These are phyloP conservation scores for Tetraselmis striata DNA, from an alignment of 139 green algal genomes.

Conservation along the genomic window DNA sequence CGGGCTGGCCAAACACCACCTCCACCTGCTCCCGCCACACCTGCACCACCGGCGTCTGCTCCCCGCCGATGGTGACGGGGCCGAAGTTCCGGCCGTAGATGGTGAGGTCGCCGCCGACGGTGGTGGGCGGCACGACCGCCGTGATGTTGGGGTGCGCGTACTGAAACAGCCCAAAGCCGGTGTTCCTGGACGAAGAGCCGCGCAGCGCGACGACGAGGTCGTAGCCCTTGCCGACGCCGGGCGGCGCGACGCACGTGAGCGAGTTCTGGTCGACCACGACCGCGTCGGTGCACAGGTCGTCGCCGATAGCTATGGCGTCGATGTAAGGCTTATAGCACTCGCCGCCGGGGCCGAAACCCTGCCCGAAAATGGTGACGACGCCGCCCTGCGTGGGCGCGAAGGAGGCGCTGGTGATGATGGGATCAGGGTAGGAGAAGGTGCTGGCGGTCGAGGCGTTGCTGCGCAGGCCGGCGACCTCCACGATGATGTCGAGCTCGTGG, in stretches of 20 bases:
- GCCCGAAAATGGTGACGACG: conserved; percentile 8
- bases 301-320: neutral
- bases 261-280: neutral
- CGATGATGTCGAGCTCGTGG: neutral
- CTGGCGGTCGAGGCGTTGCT: neutral
- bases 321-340: neutral
- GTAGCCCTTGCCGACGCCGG: conserved; percentile 12
- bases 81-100: neutral
- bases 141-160: conserved; percentile 2
- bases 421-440: neutral
- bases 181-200: conserved; percentile 9
- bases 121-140: neutral
- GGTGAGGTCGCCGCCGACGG: conserved; percentile 1
- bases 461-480: neutral
- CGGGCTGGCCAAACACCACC: neutral
- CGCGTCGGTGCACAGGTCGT: conserved; percentile 6
- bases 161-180: conserved; percentile 6
- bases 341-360: conserved; percentile 6
- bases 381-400: conserved; percentile 3
- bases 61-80: neutral
- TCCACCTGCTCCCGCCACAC: neutral
- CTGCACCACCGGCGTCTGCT: neutral
- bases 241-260: conserved; percentile 8
- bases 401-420: neutral
- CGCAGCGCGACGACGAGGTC: conserved; percentile 11